Base-by-base conservation (phyloP, 2,329 filamentous ascomycete genomes). In the Xylaria sp. region DNA sequence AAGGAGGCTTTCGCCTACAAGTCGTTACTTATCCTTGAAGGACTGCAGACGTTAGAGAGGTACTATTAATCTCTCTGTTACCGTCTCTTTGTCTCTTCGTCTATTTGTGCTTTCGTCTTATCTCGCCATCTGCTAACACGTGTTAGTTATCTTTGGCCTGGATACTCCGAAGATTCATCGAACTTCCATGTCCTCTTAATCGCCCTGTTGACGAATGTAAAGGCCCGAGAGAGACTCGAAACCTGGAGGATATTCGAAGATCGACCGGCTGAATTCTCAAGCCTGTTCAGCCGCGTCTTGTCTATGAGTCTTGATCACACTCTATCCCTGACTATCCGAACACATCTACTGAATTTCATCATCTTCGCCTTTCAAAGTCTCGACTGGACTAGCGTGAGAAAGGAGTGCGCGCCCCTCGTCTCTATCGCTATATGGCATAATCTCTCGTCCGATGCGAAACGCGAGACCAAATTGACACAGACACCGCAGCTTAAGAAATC, bases 361-460 rank as follows among this genome's bases (percentile, higher is more conserved):
- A 96, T 97, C 57, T 89, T 90, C 71, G 92, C 95, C 39, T 99
- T 97, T 77, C 94, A 98, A 79, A 97, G 94, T 53, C 85, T 99
- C 36, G 96, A 99, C 78, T 94, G 90, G 76, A 87, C 88, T 42
- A 87, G 97, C 63, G 92, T 99, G 56, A 90, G 96, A 69, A 98
- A 97, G 79, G 96, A 99, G 83, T 98, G 96, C 79, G 96, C 95
- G 6, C 93, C 96, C 1, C 83, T 99, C 58, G 95, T 99, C 22
- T 96, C 94, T 13, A 97, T 99, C 73, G 91, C 92, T 0, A 93
- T 96, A 73, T 99, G 96, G 96, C 93, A 98, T 75, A 96, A 97
- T 76, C 82, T 99, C 42, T 92, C 92, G 33, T 92, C 87, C 63
- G 93, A 96, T 38, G 85, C 86, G 65, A 87, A 89, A 69, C 88